Conservation (phyloP, 805 yeast species). For the Kluyveromyces nonfermentans region DNA sequence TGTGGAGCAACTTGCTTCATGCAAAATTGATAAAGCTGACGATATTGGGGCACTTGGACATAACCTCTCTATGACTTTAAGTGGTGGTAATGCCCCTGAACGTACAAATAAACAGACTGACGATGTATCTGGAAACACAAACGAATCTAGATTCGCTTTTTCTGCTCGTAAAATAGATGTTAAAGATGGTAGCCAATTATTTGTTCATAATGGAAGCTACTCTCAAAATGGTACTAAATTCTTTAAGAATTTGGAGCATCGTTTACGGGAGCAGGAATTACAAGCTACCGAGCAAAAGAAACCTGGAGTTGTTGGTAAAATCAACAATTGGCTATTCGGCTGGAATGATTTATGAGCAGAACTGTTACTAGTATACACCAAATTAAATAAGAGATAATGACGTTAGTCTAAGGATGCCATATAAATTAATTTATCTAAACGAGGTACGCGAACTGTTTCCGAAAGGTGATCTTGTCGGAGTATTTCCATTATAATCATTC, state of each 20-base stretch:
- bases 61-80: conserved; percentile 2
- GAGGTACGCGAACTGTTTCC: background rate
- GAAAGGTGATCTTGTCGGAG: background rate
- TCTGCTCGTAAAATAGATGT: conserved; percentile 28
- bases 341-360: conserved; percentile 38
- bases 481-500: conserved; percentile 6
- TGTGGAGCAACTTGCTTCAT: conserved; percentile 47
- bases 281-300: conserved; percentile 10
- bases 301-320: conserved; percentile 21
- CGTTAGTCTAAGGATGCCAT: background rate
- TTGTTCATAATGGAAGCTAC: conserved; percentile 21
- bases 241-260: conserved; percentile 21
- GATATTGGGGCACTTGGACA: conserved; percentile 21
- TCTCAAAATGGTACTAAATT: conserved; percentile 17
- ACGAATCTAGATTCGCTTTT: conserved; percentile 4
- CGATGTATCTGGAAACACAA: conserved; percentile 6
- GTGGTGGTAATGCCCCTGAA: conserved; percentile 10
- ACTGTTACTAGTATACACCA: background rate
- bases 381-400: background rate
- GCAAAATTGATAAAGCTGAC: conserved; percentile 24
- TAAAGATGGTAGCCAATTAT: conserved; percentile 36
- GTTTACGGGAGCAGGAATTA: conserved; percentile 20
- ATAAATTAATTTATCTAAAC: background rate
- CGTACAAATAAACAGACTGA: conserved; percentile 4
- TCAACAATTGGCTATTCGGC: conserved; percentile 44